phyloP scores from a whole-genome alignment of 331 rosid genomes.

The Acacia pycnantha region DNA sequence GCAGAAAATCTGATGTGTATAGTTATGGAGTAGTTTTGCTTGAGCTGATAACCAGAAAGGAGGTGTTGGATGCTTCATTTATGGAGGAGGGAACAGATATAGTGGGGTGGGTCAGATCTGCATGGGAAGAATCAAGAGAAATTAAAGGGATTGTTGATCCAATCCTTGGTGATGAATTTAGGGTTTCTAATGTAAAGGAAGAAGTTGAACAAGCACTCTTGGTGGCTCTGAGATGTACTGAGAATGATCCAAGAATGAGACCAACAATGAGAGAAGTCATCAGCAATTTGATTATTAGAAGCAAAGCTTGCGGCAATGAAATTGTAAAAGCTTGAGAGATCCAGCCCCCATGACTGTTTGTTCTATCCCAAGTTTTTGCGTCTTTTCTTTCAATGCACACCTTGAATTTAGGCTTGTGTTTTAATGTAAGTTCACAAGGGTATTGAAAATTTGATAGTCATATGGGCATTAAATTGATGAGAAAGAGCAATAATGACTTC shows the following conservation, averaged over 20 bases:
- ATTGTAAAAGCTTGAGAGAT: neutral
- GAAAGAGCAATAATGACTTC: neutral
- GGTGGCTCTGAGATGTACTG: conserved; percentile 55
- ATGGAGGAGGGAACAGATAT: conserved; percentile 37
- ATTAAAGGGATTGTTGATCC: conserved; percentile 47
- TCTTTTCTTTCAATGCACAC: neutral
- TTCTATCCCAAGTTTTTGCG: neutral
- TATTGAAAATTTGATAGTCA: neutral
- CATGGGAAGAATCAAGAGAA: conserved; percentile 30
- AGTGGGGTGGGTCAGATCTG: conserved; percentile 40
- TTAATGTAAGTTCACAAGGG: neutral
- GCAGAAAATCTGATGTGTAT: conserved; percentile 53
- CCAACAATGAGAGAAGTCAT: conserved; percentile 56
- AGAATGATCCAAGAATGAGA: conserved; percentile 43
- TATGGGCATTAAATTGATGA: neutral
- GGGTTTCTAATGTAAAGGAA: conserved; percentile 29
- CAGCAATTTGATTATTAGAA: conserved; percentile 32
- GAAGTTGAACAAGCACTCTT: conserved; percentile 32
- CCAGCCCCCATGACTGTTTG: neutral
- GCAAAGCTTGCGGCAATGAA: neutral
- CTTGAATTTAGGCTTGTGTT: neutral
- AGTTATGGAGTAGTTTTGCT: conserved; percentile 65
- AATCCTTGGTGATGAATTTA: conserved; percentile 36
- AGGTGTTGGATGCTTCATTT: conserved; percentile 45
- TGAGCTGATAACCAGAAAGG: conserved; percentile 54